Percentiles rank a stretch among this genome's conserved stretches.
Evolutionary conservation across 1,284 basidiomycete genomes (phyloP).

Genomic region (Fomitopsis schrenkii): DNA sequence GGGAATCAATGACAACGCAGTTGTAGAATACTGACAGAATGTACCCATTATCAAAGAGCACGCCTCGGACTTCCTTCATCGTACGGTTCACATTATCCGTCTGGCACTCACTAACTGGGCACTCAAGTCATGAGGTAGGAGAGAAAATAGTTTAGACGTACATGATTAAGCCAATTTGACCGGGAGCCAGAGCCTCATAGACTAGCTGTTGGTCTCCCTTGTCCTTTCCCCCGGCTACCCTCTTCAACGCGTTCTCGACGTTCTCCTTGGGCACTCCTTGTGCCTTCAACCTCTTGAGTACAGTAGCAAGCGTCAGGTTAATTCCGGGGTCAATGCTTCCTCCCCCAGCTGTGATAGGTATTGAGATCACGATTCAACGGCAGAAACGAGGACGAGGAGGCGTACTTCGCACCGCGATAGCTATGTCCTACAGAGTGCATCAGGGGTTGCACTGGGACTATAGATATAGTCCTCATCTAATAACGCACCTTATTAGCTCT

Average conservation of each 20-base stretch:
- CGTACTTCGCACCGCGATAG: conserved; percentile 63
- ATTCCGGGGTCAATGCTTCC: conserved; percentile 55
- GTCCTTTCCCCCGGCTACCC: conserved; percentile 52
- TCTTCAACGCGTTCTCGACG: conserved; percentile 64
- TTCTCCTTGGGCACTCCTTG: conserved; percentile 76
- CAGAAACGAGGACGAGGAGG: conserved; percentile 5
- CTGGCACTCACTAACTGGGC: conserved; percentile 59
- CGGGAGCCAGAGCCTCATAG: conserved; percentile 73
- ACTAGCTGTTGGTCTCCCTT: conserved; percentile 47
- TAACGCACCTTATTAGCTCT: conserved; percentile 56
- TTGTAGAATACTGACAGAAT: conserved; percentile 14
- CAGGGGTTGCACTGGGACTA: not conserved
- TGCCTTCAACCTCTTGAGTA: conserved; percentile 58
- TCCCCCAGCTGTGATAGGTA: conserved; percentile 46
- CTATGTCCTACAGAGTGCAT: conserved; percentile 53
- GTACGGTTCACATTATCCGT: conserved; percentile 76
- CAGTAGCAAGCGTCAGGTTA: conserved; percentile 60
- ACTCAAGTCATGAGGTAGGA: not conserved
- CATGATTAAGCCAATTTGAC: conserved; percentile 74
- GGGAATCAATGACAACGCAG: not conserved
- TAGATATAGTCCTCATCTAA: not conserved
- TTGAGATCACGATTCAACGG: not conserved
- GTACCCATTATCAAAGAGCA: conserved; percentile 58
- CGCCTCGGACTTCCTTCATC: conserved; percentile 57
- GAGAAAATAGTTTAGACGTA: conserved; percentile 32